A percentile compares a stretch with the other conserved stretches of the same genome.
These are phyloP conservation scores for Vigna nakashimae DNA, from an alignment of 306 rosid species.

Conservation along the genomic window DNA sequence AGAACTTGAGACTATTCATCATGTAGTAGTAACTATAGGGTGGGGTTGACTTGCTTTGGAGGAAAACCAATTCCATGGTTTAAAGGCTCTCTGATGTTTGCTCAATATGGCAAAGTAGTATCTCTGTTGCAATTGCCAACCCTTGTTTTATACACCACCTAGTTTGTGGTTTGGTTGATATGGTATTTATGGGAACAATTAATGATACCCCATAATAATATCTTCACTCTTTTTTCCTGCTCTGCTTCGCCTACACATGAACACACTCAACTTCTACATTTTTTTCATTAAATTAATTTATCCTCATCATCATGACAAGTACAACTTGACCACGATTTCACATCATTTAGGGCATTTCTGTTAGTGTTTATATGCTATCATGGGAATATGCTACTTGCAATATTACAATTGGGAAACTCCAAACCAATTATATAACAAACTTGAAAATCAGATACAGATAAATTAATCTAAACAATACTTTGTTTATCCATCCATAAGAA, in stretches of 20 bases:
- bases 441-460: not conserved
- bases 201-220: constrained; percentile 41
- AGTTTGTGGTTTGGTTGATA: constrained; percentile 49
- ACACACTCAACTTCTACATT: not conserved
- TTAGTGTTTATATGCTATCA: not conserved
- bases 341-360: not conserved
- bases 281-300: not conserved
- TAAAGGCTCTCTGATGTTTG: constrained; percentile 42
- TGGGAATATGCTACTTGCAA: constrained; percentile 8
- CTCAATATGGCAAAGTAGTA: constrained; percentile 54
- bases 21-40: not conserved
- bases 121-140: constrained; percentile 49
- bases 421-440: not conserved
- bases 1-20: not conserved
- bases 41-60: constrained; percentile 45
- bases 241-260: not conserved
- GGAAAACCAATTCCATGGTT: constrained; percentile 36
- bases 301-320: not conserved
- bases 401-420: not conserved
- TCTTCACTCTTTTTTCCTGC: not conserved
- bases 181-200: constrained; percentile 56
- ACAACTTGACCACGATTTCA: not conserved
- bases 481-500: too few relatives aligned
- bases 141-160: constrained; percentile 49
- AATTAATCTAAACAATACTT: too few relatives aligned